Base-by-base conservation (phyloP, 192 early-diverging fungal species). In the Lobosporangium transversale region DNA sequence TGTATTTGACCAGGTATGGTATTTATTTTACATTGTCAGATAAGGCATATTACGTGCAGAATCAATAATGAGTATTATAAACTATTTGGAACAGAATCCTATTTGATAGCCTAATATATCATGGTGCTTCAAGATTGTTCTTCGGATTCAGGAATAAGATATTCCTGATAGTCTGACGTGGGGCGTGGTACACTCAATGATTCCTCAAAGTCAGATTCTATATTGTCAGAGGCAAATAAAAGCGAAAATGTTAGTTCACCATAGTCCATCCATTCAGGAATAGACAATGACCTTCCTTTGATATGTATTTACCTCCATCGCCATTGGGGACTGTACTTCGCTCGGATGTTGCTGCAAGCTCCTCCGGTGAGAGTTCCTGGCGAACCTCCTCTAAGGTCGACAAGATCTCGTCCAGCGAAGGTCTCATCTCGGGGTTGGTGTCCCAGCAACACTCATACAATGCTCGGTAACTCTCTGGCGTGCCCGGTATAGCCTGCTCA, bases 401-500 rank as follows among this genome's bases (percentile, higher is more conserved):
- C 36, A 76, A 30, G 52, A 76, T 57, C 53, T 76, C 65, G 14
- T 68, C 59, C 33, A 71, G 12, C 1, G 65, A 57, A 11, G 74
- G 80, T 24, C 80, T 53, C 57, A 42, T 42, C 7, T 64, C 40
- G 0, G 74, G 74, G 10, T 62, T 48, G 11, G 29, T 53, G 3
- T 71, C 53, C 68, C 80, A 78, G n/a, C 80, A 81, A 4, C 55
- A 30, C n/a, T 68, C 57, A 50, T 81, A 81, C 15, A 81, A 15
- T 17, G n/a, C 27, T 14, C 45, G 21, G 31, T 82, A 82, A 24
- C 32, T 47, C 7, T 23, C 40, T 17, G 81, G 81, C 2, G 81
- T 79, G 4, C 63, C 81, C 12, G 47, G 43, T 1, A 82, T 26
- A 18, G 70, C 44, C 0, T 29, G 9, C 30, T 79, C 76, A 36